A percentile compares a stretch with the other conserved stretches of the same genome.
phyloP scores from a whole-genome alignment of 495 filamentous ascomycete genomes.

The Penicillium manginii region DNA sequence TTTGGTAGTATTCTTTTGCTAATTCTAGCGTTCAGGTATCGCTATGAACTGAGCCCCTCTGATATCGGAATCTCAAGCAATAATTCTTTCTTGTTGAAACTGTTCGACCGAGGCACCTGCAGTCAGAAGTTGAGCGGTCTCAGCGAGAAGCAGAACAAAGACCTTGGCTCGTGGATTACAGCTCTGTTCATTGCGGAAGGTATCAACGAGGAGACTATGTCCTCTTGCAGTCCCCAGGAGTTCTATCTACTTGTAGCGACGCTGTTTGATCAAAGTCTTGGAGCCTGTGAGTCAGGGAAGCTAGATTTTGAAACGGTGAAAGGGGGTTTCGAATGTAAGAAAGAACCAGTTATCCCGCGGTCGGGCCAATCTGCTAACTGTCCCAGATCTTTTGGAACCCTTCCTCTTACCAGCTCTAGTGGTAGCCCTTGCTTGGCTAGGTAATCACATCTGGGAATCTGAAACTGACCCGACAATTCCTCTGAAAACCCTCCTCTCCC shows the following conservation, averaged over 20 bases:
- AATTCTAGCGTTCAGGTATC: conserved; percentile 78
- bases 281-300: conserved; percentile 70
- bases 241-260: conserved; percentile 93
- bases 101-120: conserved; percentile 68
- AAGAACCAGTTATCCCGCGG: background rate
- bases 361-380: background rate
- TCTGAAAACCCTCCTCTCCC: conserved; percentile 69
- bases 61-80: conserved; percentile 66
- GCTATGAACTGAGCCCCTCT: conserved; percentile 70
- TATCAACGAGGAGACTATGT: conserved; percentile 87
- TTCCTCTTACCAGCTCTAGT: conserved; percentile 89
- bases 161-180: conserved; percentile 82
- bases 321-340: conserved; percentile 83
- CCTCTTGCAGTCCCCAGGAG: conserved; percentile 86
- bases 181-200: conserved; percentile 85
- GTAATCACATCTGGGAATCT: conserved; percentile 77
- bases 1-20: conserved; percentile 88
- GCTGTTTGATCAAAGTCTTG: conserved; percentile 81
- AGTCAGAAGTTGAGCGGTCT: conserved; percentile 67
- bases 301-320: conserved; percentile 82
- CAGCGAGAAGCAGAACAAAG: conserved; percentile 71
- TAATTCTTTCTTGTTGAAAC: conserved; percentile 76
- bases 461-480: conserved; percentile 65
- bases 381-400: conserved; percentile 77
- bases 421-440: conserved; percentile 77